Conservation (phyloP, 768 basidiomycete species). For the Panus rudis region DNA sequence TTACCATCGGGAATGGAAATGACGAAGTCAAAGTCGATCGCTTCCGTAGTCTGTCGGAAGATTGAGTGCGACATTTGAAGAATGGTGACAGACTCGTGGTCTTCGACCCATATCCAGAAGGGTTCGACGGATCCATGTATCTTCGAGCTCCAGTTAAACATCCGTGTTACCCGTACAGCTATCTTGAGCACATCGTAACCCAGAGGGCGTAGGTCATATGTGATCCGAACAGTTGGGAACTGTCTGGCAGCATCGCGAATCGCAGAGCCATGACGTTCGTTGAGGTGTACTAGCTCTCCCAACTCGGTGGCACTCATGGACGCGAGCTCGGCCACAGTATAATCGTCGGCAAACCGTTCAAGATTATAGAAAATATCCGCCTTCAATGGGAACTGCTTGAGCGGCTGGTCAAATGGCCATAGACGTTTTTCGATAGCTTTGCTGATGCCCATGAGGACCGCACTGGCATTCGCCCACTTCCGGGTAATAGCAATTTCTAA, state of each 20-base stretch:
- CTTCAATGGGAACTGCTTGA: conserved; percentile 76
- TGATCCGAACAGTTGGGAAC: conserved; percentile 69
- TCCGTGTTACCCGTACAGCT: conserved; percentile 48
- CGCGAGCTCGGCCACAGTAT: conserved; percentile 66
- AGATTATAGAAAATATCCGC: conserved; percentile 73
- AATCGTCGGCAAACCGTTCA: conserved; percentile 75
- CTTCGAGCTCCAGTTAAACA: conserved; percentile 76
- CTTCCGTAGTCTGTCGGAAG: conserved; percentile 58
- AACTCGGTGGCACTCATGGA: conserved; percentile 57
- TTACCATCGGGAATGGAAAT: conserved; percentile 60
- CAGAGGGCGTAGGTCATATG: conserved; percentile 71
- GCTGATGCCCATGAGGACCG: conserved; percentile 81
- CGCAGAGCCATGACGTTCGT: conserved; percentile 76
- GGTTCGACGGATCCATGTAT: conserved; percentile 73
- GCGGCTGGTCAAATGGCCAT: conserved; percentile 93
- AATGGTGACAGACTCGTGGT: conserved; percentile 72
- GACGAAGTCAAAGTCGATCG: conserved; percentile 66
- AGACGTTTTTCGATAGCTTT: conserved; percentile 88
- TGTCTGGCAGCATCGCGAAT: conserved; percentile 74
- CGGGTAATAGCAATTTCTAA: conserved; percentile 90
- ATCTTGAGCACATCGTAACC: conserved; percentile 80
- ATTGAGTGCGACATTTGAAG: conserved; percentile 71
- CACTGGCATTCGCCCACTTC: conserved; percentile 82
- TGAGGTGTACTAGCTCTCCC: conserved; percentile 78
- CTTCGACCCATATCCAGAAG: conserved; percentile 96